Evolutionary conservation across 192 early-diverging fungal genomes (phyloP), one percentile per base, ranked within the genome.

Genomic region (Podila epigama): DNA sequence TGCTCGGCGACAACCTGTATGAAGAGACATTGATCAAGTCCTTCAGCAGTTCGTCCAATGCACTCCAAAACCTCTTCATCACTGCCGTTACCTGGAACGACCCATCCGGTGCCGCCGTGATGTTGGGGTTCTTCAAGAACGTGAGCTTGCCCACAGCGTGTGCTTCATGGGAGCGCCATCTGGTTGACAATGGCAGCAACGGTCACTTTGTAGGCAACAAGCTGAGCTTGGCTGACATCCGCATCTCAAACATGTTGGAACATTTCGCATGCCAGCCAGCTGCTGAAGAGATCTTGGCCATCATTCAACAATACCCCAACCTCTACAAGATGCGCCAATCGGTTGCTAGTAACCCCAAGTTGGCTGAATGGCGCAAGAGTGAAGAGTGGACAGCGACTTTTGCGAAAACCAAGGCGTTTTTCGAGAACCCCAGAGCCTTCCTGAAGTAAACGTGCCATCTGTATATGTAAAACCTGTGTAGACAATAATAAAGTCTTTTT

Each of bases 331-430:
- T 73, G 9, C 51, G 34, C 12, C 58, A 66, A 18, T 59, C 58
- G 16, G 70, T 73, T 9, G 41, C 58, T 7, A 54, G 61, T 5
- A 25, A 73, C 40, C 70, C 70, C 35, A 73, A 73, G 39, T 55
- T 73, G 7, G 70, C 59, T 12, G 32, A 29, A 8, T 73, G 70
- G 70, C 51, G 70, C 52, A 48, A 54, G n/a, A 29, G 31, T 29
- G 41, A 48, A 20, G 28, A 31, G 8, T 66, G 54, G n/a, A 27
- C 41, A 32, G 39, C 13, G 28, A 31, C 56, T 13, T 15, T 16
- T 9, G 37, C 51, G n/a, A 10, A 2, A 3, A 54, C 37, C 11
- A 33, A 3, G 3, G 51, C 51, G 0, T 73, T 73, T 58, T 66
- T 51, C 44, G 22, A 31, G 12, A 61, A 73, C 51, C 70, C 70